phyloP scores from a whole-genome alignment of 352 stramenopile species.

The Pythium insidiosum region DNA sequence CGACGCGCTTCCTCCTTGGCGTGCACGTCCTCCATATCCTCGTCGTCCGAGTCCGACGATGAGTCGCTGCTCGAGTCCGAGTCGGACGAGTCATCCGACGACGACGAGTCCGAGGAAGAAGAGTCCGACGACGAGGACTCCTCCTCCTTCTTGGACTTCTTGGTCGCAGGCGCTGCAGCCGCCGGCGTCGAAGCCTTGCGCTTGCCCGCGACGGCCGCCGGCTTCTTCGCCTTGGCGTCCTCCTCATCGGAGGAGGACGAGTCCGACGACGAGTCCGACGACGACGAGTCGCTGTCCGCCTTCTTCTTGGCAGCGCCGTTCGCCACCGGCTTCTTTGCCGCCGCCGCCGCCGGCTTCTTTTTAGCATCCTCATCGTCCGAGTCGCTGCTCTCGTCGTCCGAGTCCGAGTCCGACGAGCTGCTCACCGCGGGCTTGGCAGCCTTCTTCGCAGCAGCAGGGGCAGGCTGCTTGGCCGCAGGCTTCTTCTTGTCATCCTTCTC shows the following conservation, averaged over 20 bases:
- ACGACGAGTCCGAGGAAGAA: constrained; percentile 26
- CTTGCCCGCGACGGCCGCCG: constrained; percentile 8
- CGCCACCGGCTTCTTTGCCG: constrained; percentile 22
- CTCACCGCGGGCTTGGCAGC: constrained; percentile 16
- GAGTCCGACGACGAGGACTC: constrained; percentile 24
- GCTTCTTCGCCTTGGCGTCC: constrained; percentile 8
- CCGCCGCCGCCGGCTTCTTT: constrained; percentile 12
- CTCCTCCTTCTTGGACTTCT: constrained; percentile 23
- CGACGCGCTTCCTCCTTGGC: constrained; percentile 74
- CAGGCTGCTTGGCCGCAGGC: constrained; percentile 6
- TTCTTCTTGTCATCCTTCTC: constrained; percentile 30
- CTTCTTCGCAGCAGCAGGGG: constrained; percentile 11
- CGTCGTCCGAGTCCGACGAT: constrained; percentile 35
- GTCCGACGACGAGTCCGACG: constrained; percentile 16
- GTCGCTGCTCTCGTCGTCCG: constrained; percentile 34
- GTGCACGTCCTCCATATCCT: constrained; percentile 43
- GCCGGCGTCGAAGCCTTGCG: constrained; percentile 9
- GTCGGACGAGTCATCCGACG: constrained; percentile 23
- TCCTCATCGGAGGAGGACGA: constrained; percentile 17
- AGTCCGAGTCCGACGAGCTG: constrained; percentile 38
- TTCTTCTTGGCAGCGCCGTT: constrained; percentile 7
- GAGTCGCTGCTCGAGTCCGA: constrained; percentile 37
- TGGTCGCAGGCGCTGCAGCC: constrained; percentile 4
- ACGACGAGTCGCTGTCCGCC: constrained; percentile 21
- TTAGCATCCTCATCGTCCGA: constrained; percentile 22